phyloP scores from a whole-genome alignment of 73 alveolate species.

The Tetrahymena malaccensis region DNA sequence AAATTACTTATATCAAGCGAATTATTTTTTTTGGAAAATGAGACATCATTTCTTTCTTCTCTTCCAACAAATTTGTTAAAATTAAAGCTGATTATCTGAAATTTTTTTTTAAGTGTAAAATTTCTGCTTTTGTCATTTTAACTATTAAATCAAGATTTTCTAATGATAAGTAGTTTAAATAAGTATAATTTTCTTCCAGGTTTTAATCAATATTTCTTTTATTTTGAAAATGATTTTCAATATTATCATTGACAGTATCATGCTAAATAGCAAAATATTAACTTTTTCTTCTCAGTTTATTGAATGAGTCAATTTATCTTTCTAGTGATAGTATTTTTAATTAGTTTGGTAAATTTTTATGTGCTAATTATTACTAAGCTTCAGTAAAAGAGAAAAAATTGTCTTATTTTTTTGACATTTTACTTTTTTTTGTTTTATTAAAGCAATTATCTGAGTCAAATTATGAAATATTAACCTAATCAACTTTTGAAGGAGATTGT shows the following conservation, averaged over 20 bases:
- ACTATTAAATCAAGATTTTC: neutral
- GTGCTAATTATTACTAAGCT: no score
- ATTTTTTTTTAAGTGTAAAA: neutral
- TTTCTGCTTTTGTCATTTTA: neutral
- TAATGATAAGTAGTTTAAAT: neutral
- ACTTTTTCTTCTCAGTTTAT: no score
- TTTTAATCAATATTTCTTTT: neutral
- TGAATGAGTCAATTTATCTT: no score
- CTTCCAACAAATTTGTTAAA: neutral
- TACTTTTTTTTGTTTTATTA: no score
- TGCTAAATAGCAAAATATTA: neutral
- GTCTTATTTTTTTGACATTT: no score
- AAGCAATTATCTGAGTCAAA: no score
- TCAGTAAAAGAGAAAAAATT: no score
- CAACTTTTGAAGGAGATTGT: no score
- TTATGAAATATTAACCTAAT: no score
- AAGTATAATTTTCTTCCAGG: neutral
- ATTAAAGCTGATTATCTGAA: neutral
- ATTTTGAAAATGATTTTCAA: neutral
- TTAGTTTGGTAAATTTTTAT: no score
- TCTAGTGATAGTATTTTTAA: no score
- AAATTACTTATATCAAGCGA: neutral
- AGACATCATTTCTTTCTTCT: neutral
- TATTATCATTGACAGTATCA: neutral
- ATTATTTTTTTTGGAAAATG: neutral